Percentiles rank a stretch among this genome's conserved stretches.
phyloP scores from a whole-genome alignment of 305 asterid genomes.

The Solanum chacoense region DNA sequence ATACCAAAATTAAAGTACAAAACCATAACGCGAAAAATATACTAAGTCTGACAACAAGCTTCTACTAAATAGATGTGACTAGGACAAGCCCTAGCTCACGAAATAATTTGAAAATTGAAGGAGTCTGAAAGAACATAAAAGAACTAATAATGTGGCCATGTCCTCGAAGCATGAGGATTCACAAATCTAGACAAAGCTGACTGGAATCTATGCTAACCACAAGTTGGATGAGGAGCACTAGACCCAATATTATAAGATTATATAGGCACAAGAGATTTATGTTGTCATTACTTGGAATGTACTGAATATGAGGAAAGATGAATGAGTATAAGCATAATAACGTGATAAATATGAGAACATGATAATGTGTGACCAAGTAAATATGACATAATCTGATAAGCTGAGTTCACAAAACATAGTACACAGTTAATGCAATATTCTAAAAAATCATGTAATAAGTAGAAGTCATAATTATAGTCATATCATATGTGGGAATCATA shows the following conservation, averaged over 20 bases:
- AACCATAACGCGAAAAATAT: background rate
- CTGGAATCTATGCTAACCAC: background rate
- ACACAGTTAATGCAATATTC: background rate
- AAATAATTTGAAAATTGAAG: too few species aligned
- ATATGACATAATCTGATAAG: too few species aligned
- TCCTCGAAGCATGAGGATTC: background rate
- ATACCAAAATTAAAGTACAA: background rate
- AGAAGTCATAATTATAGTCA: background rate
- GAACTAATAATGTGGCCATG: background rate
- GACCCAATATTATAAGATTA: background rate
- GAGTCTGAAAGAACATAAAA: background rate
- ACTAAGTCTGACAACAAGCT: background rate
- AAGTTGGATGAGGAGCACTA: background rate
- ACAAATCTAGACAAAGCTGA: background rate
- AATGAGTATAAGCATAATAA: background rate
- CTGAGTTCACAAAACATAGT: background rate
- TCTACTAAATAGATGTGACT: background rate
- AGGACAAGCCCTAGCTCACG: background rate
- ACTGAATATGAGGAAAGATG: background rate
- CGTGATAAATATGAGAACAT: background rate
- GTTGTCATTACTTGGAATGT: background rate
- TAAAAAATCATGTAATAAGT: background rate
- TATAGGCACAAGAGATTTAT: background rate
- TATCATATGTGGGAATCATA: background rate
- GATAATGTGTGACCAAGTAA: background rate